Base-by-base conservation (phyloP, 495 filamentous ascomycete species). In the Aspergillus sparsus region DNA sequence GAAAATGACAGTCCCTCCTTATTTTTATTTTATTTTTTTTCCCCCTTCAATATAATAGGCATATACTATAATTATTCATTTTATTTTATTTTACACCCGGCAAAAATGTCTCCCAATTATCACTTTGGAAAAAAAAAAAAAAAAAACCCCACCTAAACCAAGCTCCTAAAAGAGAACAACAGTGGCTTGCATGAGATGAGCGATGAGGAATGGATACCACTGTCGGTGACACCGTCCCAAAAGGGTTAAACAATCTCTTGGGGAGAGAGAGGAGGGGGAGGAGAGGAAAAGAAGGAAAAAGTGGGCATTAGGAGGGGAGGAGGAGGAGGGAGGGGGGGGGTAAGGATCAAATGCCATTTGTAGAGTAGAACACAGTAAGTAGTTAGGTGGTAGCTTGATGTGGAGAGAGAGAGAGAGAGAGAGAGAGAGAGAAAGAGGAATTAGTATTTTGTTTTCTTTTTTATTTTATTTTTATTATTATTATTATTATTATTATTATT, bases 121-220 rank as follows among this genome's bases (percentile, higher is more conserved):
- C 21, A 27, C 21, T 27, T 1, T 1, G 21, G 21, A 1, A 27
- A 27, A 27, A 27, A 27, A 27, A 27, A 27, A 27, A 27, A 27
- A 27, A 27, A 27, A 27, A 27, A 27, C n/a, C n/a, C n/a, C 12
- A 46, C 54, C 53, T 16, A 34, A 34, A 32, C 36, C 47, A 32
- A 18, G 18, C 53, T 45, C 54, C 57, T 60, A 49, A 57, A 55
- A 58, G 58, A 61, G 54, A 36, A 42, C 63, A 39, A 55, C 57
- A 45, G 68, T 74, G 68, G 69, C 72, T 71, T 77, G 71, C 74
- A 74, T 72, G 53, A 71, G 67, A 65, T 62, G 69, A 65, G 49
- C 61, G 53, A 64, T 60, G 44, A 55, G 59, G 60, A 65, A 65
- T 62, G 58, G 52, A 52, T 52, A 57, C 62, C 49, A 62, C 66